Base-by-base conservation (phyloP, 176 grass and related monocot species). In the Carex kokanica region DNA sequence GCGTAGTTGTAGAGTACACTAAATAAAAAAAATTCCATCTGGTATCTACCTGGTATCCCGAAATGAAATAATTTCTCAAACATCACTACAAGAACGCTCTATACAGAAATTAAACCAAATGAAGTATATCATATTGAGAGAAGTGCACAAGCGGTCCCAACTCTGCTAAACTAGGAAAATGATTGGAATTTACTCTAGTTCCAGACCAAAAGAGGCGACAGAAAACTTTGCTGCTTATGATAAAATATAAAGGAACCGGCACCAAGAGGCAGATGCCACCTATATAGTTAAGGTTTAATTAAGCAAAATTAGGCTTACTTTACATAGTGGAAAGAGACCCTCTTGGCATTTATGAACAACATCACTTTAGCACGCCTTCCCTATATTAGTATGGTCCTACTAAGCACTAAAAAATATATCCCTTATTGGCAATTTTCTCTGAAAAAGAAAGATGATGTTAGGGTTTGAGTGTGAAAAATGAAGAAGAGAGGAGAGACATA, bases 251-350 rank as follows among this genome's bases (percentile, higher is more conserved):
- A 49, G 62, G 25, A 65, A 65, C 62, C 24, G 27, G 27, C 13
- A 3, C 13, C 12, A 65, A 65, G 25, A 65, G 62, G 41, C 11
- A 55, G 14, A 29, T 53, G 49, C 73, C 24, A 23, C 21, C 49
- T 77, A 55, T 77, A 27, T 55, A 55, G 24, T 55, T 18, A 63
- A 57, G 78, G 31, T 63, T 59, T 63, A 61, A 41, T 63, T 63
- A 81, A 24, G 78, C 57, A 81, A 34, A 63, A 81, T 81, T 81
- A 81, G 57, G 31, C 25, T 63, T 13, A 63, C 78, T 81, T 81
- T 61, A 81, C 57, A 81, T 77, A 63, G 78, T 81, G 78, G 78
- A 81, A 81, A 80, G 78, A 80, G 55, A 59, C 53, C 55, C 11
- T 12, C 15, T 40, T 62, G 58, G 31, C 78, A 80, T 60, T 62